Conservation (phyloP, 2,329 filamentous ascomycete species). For the Phaeosphaeriaceae sp. region DNA sequence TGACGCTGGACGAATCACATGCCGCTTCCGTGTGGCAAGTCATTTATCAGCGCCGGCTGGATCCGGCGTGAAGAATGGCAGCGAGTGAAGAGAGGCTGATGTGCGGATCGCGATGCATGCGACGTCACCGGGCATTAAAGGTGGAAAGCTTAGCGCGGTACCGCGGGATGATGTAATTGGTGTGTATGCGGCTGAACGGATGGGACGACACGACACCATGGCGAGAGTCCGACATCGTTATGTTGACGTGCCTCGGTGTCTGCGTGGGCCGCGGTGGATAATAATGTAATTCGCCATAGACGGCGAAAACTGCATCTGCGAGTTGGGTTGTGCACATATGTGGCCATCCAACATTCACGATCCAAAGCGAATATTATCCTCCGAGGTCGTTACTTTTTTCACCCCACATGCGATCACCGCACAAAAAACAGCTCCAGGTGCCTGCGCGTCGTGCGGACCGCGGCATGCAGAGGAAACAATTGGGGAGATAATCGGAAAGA, state of each 20-base stretch:
- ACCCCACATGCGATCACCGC: neutral
- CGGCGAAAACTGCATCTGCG: no score
- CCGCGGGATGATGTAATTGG: neutral
- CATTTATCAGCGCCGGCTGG: conserved; percentile 5
- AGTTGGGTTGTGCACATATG: neutral
- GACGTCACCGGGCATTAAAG: conserved; percentile 1
- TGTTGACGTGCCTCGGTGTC: neutral
- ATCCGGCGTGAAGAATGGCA: neutral
- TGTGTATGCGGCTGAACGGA: neutral
- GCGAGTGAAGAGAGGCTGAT: conserved; percentile 3
- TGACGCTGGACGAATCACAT: neutral
- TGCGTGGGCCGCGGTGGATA: neutral
- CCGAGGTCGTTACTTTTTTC: neutral
- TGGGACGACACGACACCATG: neutral
- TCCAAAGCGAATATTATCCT: neutral
- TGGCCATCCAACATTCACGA: neutral
- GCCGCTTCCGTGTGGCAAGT: neutral
- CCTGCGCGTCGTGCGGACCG: neutral
- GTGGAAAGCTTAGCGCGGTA: neutral
- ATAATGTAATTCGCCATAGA: neutral
- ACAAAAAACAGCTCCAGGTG: neutral
- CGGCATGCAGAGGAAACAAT: neutral
- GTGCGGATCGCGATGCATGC: neutral
- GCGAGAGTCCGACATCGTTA: neutral
- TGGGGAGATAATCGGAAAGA: neutral